Evolutionary conservation across 228 moss, liverwort and hornwort species (phyloP).

Genomic region (Sphagnum fallax): DNA sequence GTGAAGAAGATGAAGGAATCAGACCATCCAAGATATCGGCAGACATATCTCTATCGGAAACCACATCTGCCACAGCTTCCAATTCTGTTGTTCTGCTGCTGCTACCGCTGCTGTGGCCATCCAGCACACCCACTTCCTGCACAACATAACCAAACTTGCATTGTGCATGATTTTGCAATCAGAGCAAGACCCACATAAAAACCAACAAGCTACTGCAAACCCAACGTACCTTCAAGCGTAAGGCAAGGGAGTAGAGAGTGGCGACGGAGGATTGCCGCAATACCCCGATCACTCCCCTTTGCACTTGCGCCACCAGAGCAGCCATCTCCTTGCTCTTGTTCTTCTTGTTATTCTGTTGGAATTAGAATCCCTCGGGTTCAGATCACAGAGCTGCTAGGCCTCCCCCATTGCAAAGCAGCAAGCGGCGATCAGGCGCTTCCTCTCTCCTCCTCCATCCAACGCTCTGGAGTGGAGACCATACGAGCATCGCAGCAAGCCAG

Average conservation of each 20-base stretch:
- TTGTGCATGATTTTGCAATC: neutral
- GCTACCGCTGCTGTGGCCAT: neutral
- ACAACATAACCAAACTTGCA: neutral
- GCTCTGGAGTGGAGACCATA: no score
- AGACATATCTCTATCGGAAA: neutral
- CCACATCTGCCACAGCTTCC: neutral
- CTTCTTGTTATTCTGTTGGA: no score
- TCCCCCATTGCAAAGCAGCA: no score
- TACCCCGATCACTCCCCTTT: constrained; percentile 7
- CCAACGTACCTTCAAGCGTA: constrained; percentile 9
- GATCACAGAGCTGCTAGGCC: no score
- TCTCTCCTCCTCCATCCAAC: no score
- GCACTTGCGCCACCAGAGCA: constrained; percentile 2
- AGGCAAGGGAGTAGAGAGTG: constrained; percentile 14
- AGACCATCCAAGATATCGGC: neutral
- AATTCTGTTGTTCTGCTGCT: neutral
- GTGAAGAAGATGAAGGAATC: neutral
- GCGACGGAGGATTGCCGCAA: constrained; percentile 19
- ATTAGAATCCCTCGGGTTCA: no score
- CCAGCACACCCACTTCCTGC: neutral
- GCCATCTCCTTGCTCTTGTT: neutral
- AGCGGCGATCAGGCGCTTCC: no score
- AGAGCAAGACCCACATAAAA: neutral
- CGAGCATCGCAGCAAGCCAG: no score
- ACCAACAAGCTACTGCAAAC: neutral